Evolutionary conservation across 495 filamentous ascomycete species (phyloP).

Genomic region (Eremomyces bilateralis): DNA sequence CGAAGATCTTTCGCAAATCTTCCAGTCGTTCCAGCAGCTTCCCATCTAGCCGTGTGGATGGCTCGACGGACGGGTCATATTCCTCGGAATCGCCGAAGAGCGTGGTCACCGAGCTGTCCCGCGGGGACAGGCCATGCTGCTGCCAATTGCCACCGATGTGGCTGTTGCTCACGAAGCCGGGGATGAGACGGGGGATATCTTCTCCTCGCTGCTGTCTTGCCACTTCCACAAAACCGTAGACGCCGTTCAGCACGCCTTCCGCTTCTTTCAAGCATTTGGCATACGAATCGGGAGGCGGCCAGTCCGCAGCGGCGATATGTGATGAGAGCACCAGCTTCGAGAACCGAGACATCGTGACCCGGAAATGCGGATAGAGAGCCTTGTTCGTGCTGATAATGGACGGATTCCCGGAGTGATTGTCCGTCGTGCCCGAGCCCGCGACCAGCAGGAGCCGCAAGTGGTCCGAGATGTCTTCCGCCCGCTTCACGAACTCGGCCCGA

Average conservation of each 20-base stretch:
- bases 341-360: slow-evolving; percentile 99
- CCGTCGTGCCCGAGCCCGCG: slow-evolving; percentile 86
- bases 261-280: slow-evolving; percentile 90
- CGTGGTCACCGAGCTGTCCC: slow-evolving; percentile 45
- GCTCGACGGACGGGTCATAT: slow-evolving; percentile 47
- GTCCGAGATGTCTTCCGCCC: slow-evolving; percentile 92
- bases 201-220: slow-evolving; percentile 80
- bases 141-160: slow-evolving; percentile 77
- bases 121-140: slow-evolving; percentile 55
- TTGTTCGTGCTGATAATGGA: slow-evolving; percentile 99
- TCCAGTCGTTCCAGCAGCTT: slow-evolving; percentile 65
- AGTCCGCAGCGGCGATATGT: slow-evolving; percentile 93
- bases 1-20: slow-evolving; percentile 57
- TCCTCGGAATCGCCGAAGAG: slow-evolving; percentile 66
- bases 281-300: slow-evolving; percentile 64
- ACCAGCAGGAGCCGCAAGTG: slow-evolving; percentile 83
- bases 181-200: slow-evolving; percentile 67
- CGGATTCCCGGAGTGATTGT: slow-evolving; percentile 94
- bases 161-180: slow-evolving; percentile 76
- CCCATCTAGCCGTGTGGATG: slow-evolving; percentile 46
- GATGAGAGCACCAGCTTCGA: slow-evolving; percentile 95
- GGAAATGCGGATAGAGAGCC: slow-evolving; percentile 85
- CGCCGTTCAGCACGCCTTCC: slow-evolving; percentile 78
- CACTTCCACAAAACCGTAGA: slow-evolving; percentile 89
- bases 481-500: slow-evolving; percentile 72